phyloP scores from a whole-genome alignment of 2,329 filamentous ascomycete genomes.

The Chaetothyriales sp. region DNA sequence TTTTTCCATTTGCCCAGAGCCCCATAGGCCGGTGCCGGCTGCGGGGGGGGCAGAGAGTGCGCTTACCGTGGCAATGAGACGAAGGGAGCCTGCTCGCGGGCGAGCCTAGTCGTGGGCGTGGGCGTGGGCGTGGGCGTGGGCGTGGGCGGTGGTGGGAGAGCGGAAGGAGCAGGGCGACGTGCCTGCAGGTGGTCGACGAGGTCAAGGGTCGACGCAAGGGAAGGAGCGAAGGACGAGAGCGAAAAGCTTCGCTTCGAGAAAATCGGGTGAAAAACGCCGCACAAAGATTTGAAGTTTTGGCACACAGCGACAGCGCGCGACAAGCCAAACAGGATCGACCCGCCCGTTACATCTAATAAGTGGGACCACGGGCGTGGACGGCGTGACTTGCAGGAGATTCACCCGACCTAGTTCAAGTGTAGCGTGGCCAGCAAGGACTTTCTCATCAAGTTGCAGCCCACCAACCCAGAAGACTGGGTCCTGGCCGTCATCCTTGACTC shows the following conservation, averaged over 20 bases:
- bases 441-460: too few relatives aligned
- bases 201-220: not conserved
- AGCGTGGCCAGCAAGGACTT: not conserved
- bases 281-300: not conserved
- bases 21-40: not conserved
- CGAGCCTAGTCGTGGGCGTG: not conserved
- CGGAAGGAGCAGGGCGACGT: not conserved
- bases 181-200: not conserved
- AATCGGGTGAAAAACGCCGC: not conserved
- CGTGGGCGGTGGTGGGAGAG: not conserved
- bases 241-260: not conserved
- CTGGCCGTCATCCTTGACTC: not conserved
- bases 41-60: not conserved
- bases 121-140: too few relatives aligned
- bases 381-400: not conserved
- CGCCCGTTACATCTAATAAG: not conserved
- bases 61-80: not conserved
- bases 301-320: not conserved
- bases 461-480: not conserved
- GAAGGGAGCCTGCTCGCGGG: too few relatives aligned
- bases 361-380: not conserved
- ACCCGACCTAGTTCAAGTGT: not conserved
- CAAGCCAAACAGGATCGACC: not conserved
- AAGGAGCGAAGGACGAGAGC: not conserved
- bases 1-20: not conserved